phyloP scores from a whole-genome alignment of 1,139 yeast genomes.

The Scheffersomyces illinoinensis region DNA sequence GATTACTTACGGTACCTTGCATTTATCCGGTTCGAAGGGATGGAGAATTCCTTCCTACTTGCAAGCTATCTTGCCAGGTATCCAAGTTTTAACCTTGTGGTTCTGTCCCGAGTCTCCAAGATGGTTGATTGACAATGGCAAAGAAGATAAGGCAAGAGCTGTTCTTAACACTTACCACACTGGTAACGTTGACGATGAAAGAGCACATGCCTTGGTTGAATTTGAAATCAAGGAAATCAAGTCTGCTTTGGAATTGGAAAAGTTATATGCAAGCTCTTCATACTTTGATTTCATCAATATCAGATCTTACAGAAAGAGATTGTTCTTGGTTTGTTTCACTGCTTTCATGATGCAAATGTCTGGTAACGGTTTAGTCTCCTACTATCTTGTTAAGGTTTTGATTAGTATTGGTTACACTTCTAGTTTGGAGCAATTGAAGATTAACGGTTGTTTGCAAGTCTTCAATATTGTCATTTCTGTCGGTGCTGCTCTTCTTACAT shows the following conservation, averaged over 20 bases:
- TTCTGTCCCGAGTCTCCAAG: slow-evolving; percentile 65
- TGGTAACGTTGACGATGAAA: slow-evolving; percentile 31
- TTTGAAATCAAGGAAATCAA: slow-evolving; percentile 49
- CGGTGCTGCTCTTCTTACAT: slow-evolving; percentile 28
- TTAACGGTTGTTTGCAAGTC: slow-evolving; percentile 47
- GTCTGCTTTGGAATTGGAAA: slow-evolving; percentile 38
- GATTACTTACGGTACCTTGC: slow-evolving; percentile 50
- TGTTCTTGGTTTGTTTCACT: slow-evolving; percentile 34
- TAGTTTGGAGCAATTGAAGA: slow-evolving; percentile 47
- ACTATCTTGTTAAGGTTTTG: slow-evolving; percentile 49
- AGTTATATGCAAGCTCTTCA: slow-evolving; percentile 20
- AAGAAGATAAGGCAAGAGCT: slow-evolving; percentile 35
- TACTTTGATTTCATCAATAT: slow-evolving; percentile 40
- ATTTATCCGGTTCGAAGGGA: slow-evolving; percentile 25
- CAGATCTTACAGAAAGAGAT: slow-evolving; percentile 45
- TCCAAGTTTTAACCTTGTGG: slow-evolving; percentile 18
- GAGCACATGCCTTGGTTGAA: slow-evolving; percentile 37
- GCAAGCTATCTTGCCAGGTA: slow-evolving; percentile 39
- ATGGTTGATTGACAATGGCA: slow-evolving; percentile 44
- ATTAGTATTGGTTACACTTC: slow-evolving; percentile 50
- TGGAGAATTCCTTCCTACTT: slow-evolving; percentile 52
- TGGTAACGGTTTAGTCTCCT: slow-evolving; percentile 55
- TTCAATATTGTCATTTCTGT: slow-evolving; percentile 41
- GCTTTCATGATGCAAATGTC: slow-evolving; percentile 47
- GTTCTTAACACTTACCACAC: slow-evolving; percentile 41